Conservation (phyloP, 495 filamentous ascomycete species). For the Pseudoneurospora amorphoporcata region DNA sequence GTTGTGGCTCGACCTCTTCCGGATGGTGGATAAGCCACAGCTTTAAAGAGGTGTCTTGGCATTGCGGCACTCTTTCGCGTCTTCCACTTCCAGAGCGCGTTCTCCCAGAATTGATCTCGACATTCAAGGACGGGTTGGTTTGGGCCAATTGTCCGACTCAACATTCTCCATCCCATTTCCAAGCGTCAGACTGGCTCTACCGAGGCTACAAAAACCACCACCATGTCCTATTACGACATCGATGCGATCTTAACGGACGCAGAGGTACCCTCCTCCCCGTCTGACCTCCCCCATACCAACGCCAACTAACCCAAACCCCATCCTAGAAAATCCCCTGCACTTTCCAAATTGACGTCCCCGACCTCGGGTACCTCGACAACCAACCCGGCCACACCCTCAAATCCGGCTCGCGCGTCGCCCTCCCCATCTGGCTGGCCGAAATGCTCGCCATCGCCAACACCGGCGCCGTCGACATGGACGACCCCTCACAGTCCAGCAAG, state of each 20-base stretch:
- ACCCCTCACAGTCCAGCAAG: slow-evolving; percentile 17
- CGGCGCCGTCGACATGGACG: slow-evolving; percentile 25
- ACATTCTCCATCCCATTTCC: not conserved
- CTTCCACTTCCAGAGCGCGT: not conserved
- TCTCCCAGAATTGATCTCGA: not conserved
- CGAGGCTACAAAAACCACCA: slow-evolving; percentile 7
- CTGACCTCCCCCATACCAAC: not conserved
- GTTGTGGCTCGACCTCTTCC: not conserved
- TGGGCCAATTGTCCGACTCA: not conserved
- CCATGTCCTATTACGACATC: slow-evolving; percentile 88
- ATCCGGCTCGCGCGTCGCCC: slow-evolving; percentile 63
- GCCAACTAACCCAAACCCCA: not conserved
- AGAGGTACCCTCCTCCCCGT: slow-evolving; percentile 44
- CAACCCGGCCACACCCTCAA: slow-evolving; percentile 52
- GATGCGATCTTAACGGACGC: slow-evolving; percentile 89
- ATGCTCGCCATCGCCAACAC: slow-evolving; percentile 77
- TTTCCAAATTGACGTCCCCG: slow-evolving; percentile 79
- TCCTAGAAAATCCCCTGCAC: slow-evolving; percentile 86
- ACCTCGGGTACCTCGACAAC: slow-evolving; percentile 83
- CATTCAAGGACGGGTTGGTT: not conserved
- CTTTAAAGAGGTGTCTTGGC: not conserved
- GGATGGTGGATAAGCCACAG: not conserved
- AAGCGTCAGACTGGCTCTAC: not conserved
- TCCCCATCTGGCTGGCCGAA: slow-evolving; percentile 95
- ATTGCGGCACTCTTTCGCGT: not conserved